These are phyloP conservation scores for Lactarius tabidus DNA, from an alignment of 768 basidiomycete genomes.

Conservation along the genomic window DNA sequence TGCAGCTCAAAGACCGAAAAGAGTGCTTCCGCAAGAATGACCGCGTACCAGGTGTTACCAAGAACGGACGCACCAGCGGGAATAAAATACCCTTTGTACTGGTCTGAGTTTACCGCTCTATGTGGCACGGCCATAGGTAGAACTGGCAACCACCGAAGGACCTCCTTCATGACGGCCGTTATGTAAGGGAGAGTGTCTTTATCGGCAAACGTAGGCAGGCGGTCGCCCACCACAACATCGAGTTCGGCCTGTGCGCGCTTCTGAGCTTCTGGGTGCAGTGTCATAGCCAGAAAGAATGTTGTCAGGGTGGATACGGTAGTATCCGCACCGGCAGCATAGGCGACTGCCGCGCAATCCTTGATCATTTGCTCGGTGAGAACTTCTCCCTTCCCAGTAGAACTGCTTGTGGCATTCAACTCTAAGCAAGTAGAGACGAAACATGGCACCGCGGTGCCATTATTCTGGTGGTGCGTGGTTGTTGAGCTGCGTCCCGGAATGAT, in stretches of 20 bases:
- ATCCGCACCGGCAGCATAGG: slow-evolving; percentile 24
- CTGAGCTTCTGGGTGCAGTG: slow-evolving; percentile 28
- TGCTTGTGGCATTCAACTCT: slow-evolving; percentile 16
- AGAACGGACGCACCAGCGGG: slow-evolving; percentile 30
- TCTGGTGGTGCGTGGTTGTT: not conserved
- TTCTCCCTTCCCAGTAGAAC: slow-evolving; percentile 17
- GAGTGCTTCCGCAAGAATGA: not conserved
- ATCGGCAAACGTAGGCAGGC: slow-evolving; percentile 27
- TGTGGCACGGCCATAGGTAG: slow-evolving; percentile 28
- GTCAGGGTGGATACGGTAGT: slow-evolving; percentile 22
- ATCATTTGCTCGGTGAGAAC: slow-evolving; percentile 22
- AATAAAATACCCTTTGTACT: slow-evolving; percentile 30
- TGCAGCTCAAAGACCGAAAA: not conserved
- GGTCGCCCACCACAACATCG: slow-evolving; percentile 27
- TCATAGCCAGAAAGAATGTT: slow-evolving; percentile 29
- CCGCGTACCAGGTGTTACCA: slow-evolving; percentile 21
- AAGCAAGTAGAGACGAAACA: slow-evolving; percentile 23
- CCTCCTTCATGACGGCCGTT: slow-evolving; percentile 25
- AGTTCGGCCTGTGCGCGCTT: slow-evolving; percentile 28
- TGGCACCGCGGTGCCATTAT: slow-evolving; percentile 17
- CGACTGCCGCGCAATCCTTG: slow-evolving; percentile 23
- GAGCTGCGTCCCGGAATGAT: not conserved
- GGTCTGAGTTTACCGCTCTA: slow-evolving; percentile 24
- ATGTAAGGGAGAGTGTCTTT: slow-evolving; percentile 23
- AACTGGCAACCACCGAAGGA: slow-evolving; percentile 28